These are phyloP conservation scores for Cajanus cajan DNA, from an alignment of 306 rosid genomes.

Conservation along the genomic window DNA sequence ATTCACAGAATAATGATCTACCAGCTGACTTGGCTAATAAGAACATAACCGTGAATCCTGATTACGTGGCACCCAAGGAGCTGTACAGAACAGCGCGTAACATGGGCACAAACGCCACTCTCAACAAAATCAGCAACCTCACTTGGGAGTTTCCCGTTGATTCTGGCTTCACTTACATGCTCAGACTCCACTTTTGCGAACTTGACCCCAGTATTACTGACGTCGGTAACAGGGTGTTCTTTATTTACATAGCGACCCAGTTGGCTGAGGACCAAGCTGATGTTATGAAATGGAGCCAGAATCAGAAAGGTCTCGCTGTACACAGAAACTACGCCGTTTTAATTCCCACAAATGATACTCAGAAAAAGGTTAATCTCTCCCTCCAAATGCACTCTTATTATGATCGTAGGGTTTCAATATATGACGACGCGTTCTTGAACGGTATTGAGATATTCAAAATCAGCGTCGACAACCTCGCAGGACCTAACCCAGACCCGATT, in stretches of 20 bases:
- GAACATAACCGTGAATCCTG: not conserved
- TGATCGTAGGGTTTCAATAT: too few species aligned
- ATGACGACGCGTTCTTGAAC: too few species aligned
- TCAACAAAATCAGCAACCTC: not conserved
- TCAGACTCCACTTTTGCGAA: constrained; percentile 50
- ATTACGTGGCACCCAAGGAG: constrained; percentile 31
- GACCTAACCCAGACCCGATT: too few species aligned
- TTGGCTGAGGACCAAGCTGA: not conserved
- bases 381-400: not conserved
- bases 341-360: not conserved
- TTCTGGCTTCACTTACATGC: constrained; percentile 10
- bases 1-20: not conserved
- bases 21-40: rapidly evolving
- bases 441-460: too few species aligned
- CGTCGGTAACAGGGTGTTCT: not conserved
- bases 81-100: constrained; percentile 22
- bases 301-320: not conserved
- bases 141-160: constrained; percentile 30
- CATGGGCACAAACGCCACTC: not conserved
- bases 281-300: not conserved
- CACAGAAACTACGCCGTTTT: constrained; percentile 14
- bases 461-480: too few species aligned
- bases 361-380: constrained; percentile 13
- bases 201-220: not conserved
- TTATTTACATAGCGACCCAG: constrained; percentile 26